Base-by-base conservation (phyloP, 495 filamentous ascomycete species). In the Glonium stellatum region DNA sequence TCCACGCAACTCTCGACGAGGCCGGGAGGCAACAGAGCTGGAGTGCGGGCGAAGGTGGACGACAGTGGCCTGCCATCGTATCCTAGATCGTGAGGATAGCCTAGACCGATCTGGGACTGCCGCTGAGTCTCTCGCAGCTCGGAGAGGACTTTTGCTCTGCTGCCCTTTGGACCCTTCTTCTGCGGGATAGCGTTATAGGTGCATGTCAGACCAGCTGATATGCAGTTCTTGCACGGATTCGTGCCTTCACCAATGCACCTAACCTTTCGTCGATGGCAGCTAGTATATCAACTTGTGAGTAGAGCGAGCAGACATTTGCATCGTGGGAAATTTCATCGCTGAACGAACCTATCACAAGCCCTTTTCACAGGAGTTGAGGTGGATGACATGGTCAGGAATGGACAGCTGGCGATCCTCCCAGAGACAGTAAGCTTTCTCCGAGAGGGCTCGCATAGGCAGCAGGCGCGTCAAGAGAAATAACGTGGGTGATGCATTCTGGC, bases 121-220 rank as follows among this genome's bases (percentile, higher is more conserved):
- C 77, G 76, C 61, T 87, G 84, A 12, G 75, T 87, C 69, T 86
- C 82, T 62, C 84, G 79, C 36, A 91, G 73, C 69, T 90, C 86
- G 61, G 80, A 87, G 67, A 95, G 89, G 53, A 92, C 84, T 74
- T 90, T 92, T 42, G 89, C 88, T 55, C 87, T 76, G 64, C 82
- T 86, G 57, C 88, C 88, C 72, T 92, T 92, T 35, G 88, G 88
- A 0, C 89, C 89, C 73, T 92, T 91, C 75, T 90, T 92, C 74
- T 89, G 87, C 0, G 87, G 88, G 48, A 90, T 84, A n/a, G 86
- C 81, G 75, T 89, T 84, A 78, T 88, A 89, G 18, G 87, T 90
- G 77, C 89, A 92, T 2, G 77, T 77, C 34, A 93, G 75, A 55
- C 84, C 82, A 8, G 85, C 83, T 22, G 79, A 77, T 27, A 77